These are phyloP conservation scores for Hypoxylon perforatum DNA, from an alignment of 495 filamentous ascomycete genomes.

Conservation along the genomic window DNA sequence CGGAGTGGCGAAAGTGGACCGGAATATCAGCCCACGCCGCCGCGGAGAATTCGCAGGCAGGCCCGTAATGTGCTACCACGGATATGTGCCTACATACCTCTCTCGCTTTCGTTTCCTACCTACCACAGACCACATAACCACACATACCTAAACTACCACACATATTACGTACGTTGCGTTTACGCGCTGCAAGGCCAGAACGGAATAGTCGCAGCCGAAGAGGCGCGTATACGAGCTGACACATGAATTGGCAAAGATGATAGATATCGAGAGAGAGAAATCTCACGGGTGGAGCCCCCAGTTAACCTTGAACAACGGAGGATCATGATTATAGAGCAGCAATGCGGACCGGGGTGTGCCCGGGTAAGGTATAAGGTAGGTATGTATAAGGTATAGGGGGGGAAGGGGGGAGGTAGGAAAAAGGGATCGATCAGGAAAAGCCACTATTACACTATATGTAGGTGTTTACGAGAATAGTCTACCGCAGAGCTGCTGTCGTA, in stretches of 20 bases:
- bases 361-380: no score
- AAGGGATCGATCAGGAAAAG: conserved; percentile 10
- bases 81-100: no score
- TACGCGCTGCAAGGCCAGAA: conserved; percentile 22
- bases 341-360: conserved; percentile 4
- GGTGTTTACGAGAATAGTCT: conserved; percentile 32
- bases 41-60: conserved; percentile 13
- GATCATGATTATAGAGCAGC: background rate
- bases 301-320: background rate
- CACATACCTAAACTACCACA: no score
- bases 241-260: conserved; percentile 13
- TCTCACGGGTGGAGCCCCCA: conserved; percentile 8
- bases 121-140: no score
- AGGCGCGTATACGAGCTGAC: background rate
- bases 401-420: conserved; percentile 20
- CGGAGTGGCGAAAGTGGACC: conserved; percentile 33
- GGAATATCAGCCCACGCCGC: conserved; percentile 29
- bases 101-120: no score
- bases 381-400: no score
- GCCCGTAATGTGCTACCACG: conserved; percentile 3
- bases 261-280: conserved; percentile 11
- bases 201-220: conserved; percentile 6
- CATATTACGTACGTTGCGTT: conserved; percentile 1
- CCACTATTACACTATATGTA: conserved; percentile 34
- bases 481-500: conserved; percentile 27